Evolutionary conservation across 108 stramenopile genomes (phyloP).

Genomic region (Pseudonitzschia pungens): DNA sequence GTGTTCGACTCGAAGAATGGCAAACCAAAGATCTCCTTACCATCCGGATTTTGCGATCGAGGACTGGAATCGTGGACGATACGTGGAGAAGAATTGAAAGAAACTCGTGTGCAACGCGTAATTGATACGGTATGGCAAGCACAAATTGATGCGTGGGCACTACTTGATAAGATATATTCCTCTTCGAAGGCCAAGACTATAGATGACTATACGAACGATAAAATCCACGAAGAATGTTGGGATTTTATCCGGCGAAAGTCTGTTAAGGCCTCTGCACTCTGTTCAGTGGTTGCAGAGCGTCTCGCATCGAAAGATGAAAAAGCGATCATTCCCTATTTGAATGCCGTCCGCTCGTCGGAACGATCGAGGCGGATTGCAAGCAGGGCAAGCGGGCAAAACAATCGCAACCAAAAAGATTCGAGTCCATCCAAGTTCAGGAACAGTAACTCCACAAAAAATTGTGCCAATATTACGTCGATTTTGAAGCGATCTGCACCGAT

Average conservation of each 20-base stretch:
- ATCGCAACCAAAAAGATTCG: too few relatives aligned
- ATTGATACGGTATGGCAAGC: conserved; percentile 44
- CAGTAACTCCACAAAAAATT: too few relatives aligned
- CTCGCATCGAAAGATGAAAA: conserved; percentile 21
- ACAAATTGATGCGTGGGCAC: conserved; percentile 31
- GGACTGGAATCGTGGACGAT: conserved; percentile 40
- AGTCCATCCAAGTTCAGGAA: too few relatives aligned
- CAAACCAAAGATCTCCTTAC: not conserved
- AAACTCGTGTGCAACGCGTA: conserved; percentile 22
- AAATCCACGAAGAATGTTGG: conserved; percentile 23
- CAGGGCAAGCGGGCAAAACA: not conserved
- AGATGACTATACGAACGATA: too few relatives aligned
- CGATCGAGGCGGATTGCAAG: conserved; percentile 8
- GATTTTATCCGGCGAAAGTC: conserved; percentile 29
- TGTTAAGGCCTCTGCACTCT: conserved; percentile 1
- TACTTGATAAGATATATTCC: not conserved
- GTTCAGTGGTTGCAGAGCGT: conserved; percentile 10
- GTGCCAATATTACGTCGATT: not conserved
- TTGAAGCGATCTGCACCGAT: too few relatives aligned
- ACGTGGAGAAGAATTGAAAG: conserved; percentile 35
- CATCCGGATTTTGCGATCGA: conserved; percentile 15
- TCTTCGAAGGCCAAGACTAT: not conserved
- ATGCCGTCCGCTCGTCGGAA: conserved; percentile 15
- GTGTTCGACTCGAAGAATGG: not conserved
- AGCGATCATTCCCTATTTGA: conserved; percentile 24